These are phyloP conservation scores for Fagopyrum esculentum DNA, from an alignment of 148 eudicot species.

Conservation along the genomic window DNA sequence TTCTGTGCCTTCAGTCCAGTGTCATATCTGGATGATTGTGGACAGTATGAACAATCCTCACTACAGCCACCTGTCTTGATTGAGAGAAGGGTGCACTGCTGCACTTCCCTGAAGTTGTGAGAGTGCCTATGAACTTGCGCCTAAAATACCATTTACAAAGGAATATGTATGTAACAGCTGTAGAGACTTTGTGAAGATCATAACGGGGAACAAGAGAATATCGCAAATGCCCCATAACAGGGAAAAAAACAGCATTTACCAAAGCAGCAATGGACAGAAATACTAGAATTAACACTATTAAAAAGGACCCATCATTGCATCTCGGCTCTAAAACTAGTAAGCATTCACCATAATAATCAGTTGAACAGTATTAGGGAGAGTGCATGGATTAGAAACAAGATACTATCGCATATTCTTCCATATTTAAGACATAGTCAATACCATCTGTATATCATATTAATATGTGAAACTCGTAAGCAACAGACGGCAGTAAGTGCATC, in stretches of 20 bases:
- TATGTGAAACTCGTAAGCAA: not conserved
- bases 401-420: not conserved
- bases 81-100: conserved; percentile 97
- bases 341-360: not conserved
- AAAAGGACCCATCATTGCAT: not conserved
- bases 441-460: not conserved
- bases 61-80: conserved; percentile 98
- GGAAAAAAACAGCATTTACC: not conserved
- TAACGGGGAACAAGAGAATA: not conserved
- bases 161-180: not conserved
- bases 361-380: not conserved
- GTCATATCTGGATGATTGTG: conserved; percentile 86
- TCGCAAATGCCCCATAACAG: not conserved
- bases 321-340: not conserved
- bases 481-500: not conserved
- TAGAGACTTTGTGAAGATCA: not conserved
- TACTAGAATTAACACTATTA: not conserved
- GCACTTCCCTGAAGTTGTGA: conserved; percentile 98
- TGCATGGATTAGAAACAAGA: not conserved
- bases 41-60: conserved; percentile 96
- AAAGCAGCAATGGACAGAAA: not conserved
- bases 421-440: not conserved
- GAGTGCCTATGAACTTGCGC: conserved; percentile 99
- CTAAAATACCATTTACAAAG: conserved; percentile 25
- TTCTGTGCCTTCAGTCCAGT: conserved; percentile 80